Conservation (phyloP, 2,329 filamentous ascomycete genomes). For the Hysterium pulicare region DNA sequence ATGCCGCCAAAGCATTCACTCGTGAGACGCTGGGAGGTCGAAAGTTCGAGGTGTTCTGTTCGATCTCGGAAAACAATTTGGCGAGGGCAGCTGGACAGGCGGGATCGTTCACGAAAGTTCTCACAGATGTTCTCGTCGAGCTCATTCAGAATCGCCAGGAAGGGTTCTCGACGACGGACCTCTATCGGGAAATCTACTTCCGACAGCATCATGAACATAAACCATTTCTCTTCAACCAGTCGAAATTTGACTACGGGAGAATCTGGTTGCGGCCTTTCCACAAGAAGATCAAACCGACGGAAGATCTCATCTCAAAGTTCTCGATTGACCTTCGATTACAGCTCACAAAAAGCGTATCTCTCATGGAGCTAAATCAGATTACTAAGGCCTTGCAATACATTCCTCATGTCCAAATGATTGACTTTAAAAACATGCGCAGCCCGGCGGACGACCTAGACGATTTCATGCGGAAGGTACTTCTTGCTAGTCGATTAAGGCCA, state of each 20-base stretch:
- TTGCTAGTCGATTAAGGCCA: conserved; percentile 6
- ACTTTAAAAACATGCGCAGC: conserved; percentile 10
- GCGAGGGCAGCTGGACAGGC: conserved; percentile 9
- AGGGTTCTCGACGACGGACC: conserved; percentile 12
- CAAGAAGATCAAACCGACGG: neutral
- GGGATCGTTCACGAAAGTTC: conserved; percentile 12
- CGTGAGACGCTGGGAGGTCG: conserved; percentile 5
- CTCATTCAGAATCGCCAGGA: conserved; percentile 5
- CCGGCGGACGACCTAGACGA: conserved; percentile 8
- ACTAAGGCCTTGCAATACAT: conserved; percentile 12
- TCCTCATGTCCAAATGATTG: conserved; percentile 8
- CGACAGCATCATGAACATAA: conserved; percentile 9
- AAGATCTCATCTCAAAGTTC: conserved; percentile 3
- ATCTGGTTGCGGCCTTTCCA: conserved; percentile 11
- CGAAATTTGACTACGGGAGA: conserved; percentile 11
- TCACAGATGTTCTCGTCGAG: conserved; percentile 2
- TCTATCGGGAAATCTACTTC: conserved; percentile 9
- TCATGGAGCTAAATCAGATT: conserved; percentile 7
- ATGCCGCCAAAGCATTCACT: conserved; percentile 10
- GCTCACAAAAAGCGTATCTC: conserved; percentile 6
- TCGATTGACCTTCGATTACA: conserved; percentile 12
- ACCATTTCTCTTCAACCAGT: conserved; percentile 13
- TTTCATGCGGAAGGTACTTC: conserved; percentile 6
- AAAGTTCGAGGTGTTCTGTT: conserved; percentile 15
- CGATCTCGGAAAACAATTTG: conserved; percentile 6